Percentiles rank a stretch among this genome's conserved stretches.
Conservation (phyloP, 78 protist species). For the Chrysochromulina parva region DNA sequence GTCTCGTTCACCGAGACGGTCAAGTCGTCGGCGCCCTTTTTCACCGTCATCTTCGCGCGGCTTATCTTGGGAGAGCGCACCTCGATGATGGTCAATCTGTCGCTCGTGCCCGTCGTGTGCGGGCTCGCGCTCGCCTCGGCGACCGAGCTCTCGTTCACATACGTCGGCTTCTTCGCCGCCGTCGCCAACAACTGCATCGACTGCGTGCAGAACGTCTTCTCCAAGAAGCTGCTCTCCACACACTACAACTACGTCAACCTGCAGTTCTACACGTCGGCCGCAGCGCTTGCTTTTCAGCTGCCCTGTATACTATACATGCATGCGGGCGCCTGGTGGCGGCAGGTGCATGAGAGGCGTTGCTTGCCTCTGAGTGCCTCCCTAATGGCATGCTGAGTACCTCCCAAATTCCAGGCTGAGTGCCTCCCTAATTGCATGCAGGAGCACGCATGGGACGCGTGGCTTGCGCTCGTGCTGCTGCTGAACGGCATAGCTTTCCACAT, state of each 20-base stretch:
- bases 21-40: constrained; percentile 12
- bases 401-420: too few species aligned
- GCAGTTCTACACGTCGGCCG: constrained; percentile 14
- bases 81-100: not conserved
- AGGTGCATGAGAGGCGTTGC: not conserved
- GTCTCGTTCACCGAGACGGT: constrained; percentile 5
- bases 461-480: not conserved
- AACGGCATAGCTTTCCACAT: not conserved
- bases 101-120: not conserved
- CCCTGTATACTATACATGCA: not conserved
- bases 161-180: not conserved
- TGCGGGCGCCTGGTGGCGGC: not conserved
- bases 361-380: not conserved
- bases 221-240: not conserved
- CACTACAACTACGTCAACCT: constrained; percentile 1
- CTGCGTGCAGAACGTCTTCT: constrained; percentile 20
- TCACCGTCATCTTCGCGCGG: not conserved
- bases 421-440: too few species aligned
- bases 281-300: not conserved
- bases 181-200: constrained; percentile 21
- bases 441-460: not conserved
- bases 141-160: not conserved
- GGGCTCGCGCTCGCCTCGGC: constrained; percentile 4
- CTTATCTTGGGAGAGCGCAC: not conserved
- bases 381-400: not conserved